These are phyloP conservation scores for Pisolithus microcarpus DNA, from an alignment of 768 basidiomycete species.

Conservation along the genomic window DNA sequence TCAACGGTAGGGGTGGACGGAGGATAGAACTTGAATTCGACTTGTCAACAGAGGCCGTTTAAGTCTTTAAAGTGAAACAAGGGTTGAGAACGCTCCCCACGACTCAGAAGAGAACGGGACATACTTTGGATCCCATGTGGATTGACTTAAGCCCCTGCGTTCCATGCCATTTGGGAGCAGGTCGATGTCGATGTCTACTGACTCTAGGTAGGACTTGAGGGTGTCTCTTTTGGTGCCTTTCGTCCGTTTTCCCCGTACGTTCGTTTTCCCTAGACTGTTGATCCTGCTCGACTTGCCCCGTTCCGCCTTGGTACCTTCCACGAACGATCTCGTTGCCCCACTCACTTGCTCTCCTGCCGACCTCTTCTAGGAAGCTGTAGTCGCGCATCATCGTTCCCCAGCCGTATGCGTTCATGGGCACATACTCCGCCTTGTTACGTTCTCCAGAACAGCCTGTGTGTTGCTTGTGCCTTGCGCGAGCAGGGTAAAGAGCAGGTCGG, in stretches of 20 bases:
- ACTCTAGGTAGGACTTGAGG: slow-evolving; percentile 61
- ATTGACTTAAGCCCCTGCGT: slow-evolving; percentile 67
- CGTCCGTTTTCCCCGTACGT: slow-evolving; percentile 21
- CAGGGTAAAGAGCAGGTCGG: slow-evolving; percentile 70
- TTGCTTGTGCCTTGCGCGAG: slow-evolving; percentile 60
- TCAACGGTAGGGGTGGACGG: slow-evolving; percentile 37
- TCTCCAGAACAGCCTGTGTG: slow-evolving; percentile 57
- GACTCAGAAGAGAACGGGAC: slow-evolving; percentile 21
- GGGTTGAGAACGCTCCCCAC: slow-evolving; percentile 6
- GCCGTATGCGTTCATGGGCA: slow-evolving; percentile 77
- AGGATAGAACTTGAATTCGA: slow-evolving; percentile 65
- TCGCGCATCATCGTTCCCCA: slow-evolving; percentile 89
- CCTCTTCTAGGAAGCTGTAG: slow-evolving; percentile 79
- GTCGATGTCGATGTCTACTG: slow-evolving; percentile 65
- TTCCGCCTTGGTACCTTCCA: slow-evolving; percentile 45
- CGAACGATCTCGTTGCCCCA: slow-evolving; percentile 68
- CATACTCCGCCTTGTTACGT: slow-evolving; percentile 65
- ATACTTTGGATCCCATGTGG: slow-evolving; percentile 76
- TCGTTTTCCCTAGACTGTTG: slow-evolving; percentile 14
- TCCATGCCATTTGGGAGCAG: slow-evolving; percentile 81
- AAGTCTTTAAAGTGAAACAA: slow-evolving; percentile 38
- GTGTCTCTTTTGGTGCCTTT: slow-evolving; percentile 52
- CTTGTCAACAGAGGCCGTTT: slow-evolving; percentile 59
- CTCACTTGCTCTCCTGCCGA: slow-evolving; percentile 64
- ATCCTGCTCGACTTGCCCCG: slow-evolving; percentile 17